Evolutionary conservation across 495 filamentous ascomycete species (phyloP).

Genomic region (Penicillium salamii): DNA sequence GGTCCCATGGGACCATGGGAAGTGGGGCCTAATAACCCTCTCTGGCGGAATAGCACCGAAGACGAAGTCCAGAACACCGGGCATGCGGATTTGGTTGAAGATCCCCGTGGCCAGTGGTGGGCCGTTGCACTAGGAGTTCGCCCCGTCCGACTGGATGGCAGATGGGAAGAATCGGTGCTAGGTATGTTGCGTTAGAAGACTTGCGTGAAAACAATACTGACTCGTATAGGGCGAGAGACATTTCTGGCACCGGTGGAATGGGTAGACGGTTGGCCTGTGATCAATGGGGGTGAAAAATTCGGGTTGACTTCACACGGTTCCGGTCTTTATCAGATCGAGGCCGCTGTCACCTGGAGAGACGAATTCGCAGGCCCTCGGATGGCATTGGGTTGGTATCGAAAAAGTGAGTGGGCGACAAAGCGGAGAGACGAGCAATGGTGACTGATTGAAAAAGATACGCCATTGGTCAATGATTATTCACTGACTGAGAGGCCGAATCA

Average conservation of each 20-base stretch:
- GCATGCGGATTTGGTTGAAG: conserved; percentile 46
- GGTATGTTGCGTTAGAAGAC: conserved; percentile 15
- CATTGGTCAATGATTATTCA: conserved; percentile 31
- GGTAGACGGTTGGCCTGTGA: conserved; percentile 48
- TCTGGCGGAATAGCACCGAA: conserved; percentile 32
- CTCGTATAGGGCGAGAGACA: conserved; percentile 38
- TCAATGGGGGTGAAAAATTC: conserved; percentile 43
- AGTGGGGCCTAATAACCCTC: conserved; percentile 34
- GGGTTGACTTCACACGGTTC: conserved; percentile 30
- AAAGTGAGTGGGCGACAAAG: conserved; percentile 29
- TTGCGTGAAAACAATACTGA: background rate
- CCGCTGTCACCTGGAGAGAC: conserved; percentile 34
- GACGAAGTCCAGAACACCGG: conserved; percentile 42
- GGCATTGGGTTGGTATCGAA: conserved; percentile 43
- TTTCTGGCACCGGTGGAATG: conserved; percentile 46
- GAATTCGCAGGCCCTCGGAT: conserved; percentile 29
- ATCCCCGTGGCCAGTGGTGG: conserved; percentile 43
- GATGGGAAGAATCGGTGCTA: conserved; percentile 39
- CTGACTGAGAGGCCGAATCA: conserved; percentile 31
- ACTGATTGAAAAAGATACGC: conserved; percentile 22
- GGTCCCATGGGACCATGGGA: conserved; percentile 58
- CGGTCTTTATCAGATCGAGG: conserved; percentile 21
- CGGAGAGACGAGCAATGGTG: background rate
- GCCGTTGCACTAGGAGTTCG: conserved; percentile 44
- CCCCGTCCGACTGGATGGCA: conserved; percentile 20